Conservation (phyloP, 345 rosid species). For the Eucalyptus pumila region DNA sequence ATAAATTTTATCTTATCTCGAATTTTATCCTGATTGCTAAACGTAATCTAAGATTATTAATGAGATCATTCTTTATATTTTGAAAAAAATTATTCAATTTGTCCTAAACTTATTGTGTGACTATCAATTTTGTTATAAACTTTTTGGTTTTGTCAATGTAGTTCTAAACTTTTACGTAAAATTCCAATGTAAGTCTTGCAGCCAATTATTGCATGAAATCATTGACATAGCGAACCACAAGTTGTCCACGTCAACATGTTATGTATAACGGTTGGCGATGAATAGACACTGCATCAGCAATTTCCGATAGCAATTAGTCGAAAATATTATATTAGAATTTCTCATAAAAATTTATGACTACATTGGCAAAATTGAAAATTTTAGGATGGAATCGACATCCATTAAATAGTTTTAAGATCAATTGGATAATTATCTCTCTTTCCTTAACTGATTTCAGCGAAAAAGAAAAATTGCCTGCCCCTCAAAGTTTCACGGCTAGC, state of each 20-base stretch:
- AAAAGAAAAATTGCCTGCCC: background rate
- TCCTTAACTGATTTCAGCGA: background rate
- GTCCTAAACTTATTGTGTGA: background rate
- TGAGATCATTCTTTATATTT: background rate
- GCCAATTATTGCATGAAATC: background rate
- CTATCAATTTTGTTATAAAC: background rate
- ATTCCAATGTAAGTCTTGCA: background rate
- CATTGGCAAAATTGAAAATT: background rate
- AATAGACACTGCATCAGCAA: background rate
- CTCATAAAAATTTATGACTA: background rate
- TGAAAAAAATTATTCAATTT: background rate
- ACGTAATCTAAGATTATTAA: background rate
- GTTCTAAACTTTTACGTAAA: background rate
- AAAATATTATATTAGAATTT: background rate
- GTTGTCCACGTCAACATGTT: background rate
- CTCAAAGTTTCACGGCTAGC: background rate
- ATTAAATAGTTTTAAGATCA: background rate
- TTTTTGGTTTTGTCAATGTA: background rate
- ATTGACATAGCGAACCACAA: background rate
- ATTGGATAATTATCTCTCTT: background rate
- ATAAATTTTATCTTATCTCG: too few relatives aligned
- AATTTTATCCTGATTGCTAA: too few relatives aligned
- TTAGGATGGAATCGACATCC: background rate
- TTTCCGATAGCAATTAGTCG: background rate
- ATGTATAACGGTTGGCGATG: background rate